Evolutionary conservation across 495 filamentous ascomycete genomes (phyloP), one percentile per base, ranked within the genome.

Genomic region (Penicillium cataractarum): DNA sequence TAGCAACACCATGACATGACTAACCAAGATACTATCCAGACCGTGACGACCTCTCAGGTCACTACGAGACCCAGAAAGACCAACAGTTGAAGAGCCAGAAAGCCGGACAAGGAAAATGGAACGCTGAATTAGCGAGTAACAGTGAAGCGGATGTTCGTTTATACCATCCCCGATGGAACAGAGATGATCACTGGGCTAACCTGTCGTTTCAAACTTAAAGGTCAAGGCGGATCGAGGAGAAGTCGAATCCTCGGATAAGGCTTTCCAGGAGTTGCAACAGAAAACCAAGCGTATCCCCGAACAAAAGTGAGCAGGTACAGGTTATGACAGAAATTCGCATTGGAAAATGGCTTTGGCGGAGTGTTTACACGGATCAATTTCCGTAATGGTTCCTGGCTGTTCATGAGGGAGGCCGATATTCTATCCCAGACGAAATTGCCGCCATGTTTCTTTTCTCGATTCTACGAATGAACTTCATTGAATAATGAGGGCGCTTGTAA

Each of bases 41-140:
- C 65, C 74, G 76, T 35, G 80, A 81, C 0, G 60, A 81, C 27
- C 70, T 82, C 7, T 57, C 71, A 48, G 52, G 67, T 3, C 71
- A 84, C 66, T 84, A 86, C 60, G 91, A 94, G 67, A 70, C 81
- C 51, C 82, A 93, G 67, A 96, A 96, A 79, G 76, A 91, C 50
- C 86, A 92, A 52, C 82, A 84, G 37, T 63, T 96, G 57, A 75
- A 82, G 69, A 87, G 88, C 78, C 82, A 86, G 55, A 90, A 90
- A 77, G 78, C 86, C 13, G 93, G 93, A 22, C 87, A 89, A 74
- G 90, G 80, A 13, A 83, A 92, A 65, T 96, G 93, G 93, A 90
- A 90, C 74, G 79, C 87, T 21, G 88, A 91, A 70, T 75, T 97
- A 57, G 90, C 91, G 6, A 90, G 86, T 61, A 84, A 91, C 71